phyloP scores from a whole-genome alignment of 2,329 filamentous ascomycete genomes.

The Sporothrix globosa region DNA sequence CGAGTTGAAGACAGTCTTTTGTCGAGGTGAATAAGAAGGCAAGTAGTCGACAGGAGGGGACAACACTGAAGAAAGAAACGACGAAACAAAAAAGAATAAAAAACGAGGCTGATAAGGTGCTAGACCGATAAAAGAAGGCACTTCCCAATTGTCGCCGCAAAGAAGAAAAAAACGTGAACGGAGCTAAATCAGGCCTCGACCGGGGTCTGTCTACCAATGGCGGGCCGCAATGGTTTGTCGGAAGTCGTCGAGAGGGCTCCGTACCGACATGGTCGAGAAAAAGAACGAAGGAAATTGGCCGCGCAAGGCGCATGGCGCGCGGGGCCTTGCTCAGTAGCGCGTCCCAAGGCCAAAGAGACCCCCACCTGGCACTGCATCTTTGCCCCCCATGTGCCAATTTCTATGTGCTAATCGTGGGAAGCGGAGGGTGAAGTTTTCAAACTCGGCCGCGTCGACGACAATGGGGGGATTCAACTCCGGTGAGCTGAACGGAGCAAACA shows the following conservation, averaged over 20 bases:
- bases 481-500: neutral
- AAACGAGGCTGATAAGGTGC: slow-evolving; percentile 17
- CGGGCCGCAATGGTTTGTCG: neutral
- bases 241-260: too few species aligned
- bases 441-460: neutral
- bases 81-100: slow-evolving; percentile 11
- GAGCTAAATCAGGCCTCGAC: neutral
- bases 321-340: slow-evolving; percentile 19
- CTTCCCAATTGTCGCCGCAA: slow-evolving; percentile 3
- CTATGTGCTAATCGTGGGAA: slow-evolving; percentile 21
- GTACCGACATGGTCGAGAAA: neutral
- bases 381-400: slow-evolving; percentile 10
- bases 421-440: neutral
- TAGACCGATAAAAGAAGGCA: slow-evolving; percentile 19
- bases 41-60: neutral
- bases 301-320: slow-evolving; percentile 18
- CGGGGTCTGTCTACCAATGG: neutral
- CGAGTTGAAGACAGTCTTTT: neutral
- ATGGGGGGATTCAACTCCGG: neutral
- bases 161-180: neutral
- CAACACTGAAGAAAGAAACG: neutral
- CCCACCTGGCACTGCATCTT: slow-evolving; percentile 1
- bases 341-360: neutral
- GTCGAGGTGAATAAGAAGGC: neutral
- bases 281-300: neutral